Evolutionary conservation across 2,329 filamentous ascomycete genomes (phyloP), one percentile per base, ranked within the genome.

Genomic region (Talaromyces verruculosus): DNA sequence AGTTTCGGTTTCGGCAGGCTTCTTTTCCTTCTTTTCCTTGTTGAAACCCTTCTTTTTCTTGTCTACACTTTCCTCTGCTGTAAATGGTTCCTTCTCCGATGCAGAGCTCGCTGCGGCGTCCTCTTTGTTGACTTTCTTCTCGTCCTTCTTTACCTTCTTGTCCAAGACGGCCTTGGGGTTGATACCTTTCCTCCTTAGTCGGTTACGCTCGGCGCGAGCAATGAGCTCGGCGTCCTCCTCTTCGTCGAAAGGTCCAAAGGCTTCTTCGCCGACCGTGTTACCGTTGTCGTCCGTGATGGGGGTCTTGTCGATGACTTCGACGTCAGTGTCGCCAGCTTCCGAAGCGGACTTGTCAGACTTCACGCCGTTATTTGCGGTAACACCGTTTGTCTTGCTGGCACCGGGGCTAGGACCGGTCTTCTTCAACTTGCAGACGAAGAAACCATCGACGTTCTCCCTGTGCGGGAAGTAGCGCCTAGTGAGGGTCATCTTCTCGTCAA

Each of bases 361-460:
- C 41, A 69, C 73, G 37, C 69, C 71, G 2, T 72, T 72, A 25
- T 33, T 33, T 10, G 72, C 57, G 11, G 47, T 61, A 19, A 13
- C 30, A 17, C 45, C 49, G 17, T 53, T 60, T 6, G 62, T 67
- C 67, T 73, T 73, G 39, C 69, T 64, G 33, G 70, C 64, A 5
- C 55, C 51, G 41, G 91, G 89, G 47, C 91, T 91, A 2, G 92
- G 90, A 0, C 88, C 94, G 17, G 87, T 87, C 85, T 99, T 99
- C 80, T 96, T 93, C 81, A 99, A 91, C 80, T 99, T 99, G 74
- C 93, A 92, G 68, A 99, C 95, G 77, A 93, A 99, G 88, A 99
- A 99, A 69, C 95, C 95, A 77, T 98, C 95, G 39, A 99, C 93
- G 81, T 97, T 97, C 83, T 95, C 92, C 22, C 90, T 87, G 77